A percentile compares a stretch with the other conserved stretches of the same genome.
Evolutionary conservation across 768 basidiomycete genomes (phyloP).

Genomic region (Leccinellum luteum): DNA sequence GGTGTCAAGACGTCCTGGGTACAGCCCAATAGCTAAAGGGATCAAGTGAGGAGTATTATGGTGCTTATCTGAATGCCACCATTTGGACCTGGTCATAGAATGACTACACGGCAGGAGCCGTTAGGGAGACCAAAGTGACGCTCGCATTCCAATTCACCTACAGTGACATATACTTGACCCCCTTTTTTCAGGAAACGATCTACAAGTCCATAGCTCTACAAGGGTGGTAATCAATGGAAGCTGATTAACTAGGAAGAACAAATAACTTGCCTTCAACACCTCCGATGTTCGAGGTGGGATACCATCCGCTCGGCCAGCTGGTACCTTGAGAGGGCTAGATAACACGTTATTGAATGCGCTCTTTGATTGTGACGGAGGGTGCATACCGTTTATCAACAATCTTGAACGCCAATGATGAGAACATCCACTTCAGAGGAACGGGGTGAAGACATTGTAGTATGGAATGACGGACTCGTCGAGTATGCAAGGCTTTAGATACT

Average conservation of each 20-base stretch:
- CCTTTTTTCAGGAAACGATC: slow-evolving; percentile 60
- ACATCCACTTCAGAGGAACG: slow-evolving; percentile 36
- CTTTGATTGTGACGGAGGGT: background rate
- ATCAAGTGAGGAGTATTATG: background rate
- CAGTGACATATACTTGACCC: slow-evolving; percentile 65
- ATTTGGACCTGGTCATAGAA: slow-evolving; percentile 63
- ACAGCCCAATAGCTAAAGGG: slow-evolving; percentile 54
- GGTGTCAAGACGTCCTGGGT: slow-evolving; percentile 58
- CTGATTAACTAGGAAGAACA: background rate
- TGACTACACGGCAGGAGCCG: slow-evolving; percentile 40
- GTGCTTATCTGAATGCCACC: slow-evolving; percentile 58
- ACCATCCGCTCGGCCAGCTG: slow-evolving; percentile 30
- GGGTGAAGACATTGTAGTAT: slow-evolving; percentile 11
- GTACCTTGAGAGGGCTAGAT: slow-evolving; percentile 14
- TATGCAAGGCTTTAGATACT: background rate
- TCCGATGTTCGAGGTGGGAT: slow-evolving; percentile 34
- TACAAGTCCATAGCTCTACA: slow-evolving; percentile 73
- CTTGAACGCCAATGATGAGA: slow-evolving; percentile 41
- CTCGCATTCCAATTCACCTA: slow-evolving; percentile 31
- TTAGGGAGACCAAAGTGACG: background rate
- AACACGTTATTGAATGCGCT: background rate
- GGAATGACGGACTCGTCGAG: slow-evolving; percentile 1
- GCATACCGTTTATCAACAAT: slow-evolving; percentile 41
- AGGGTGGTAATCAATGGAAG: background rate
- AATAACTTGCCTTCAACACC: slow-evolving; percentile 43